phyloP scores from a whole-genome alignment of 495 filamentous ascomycete species.

The Talaromyces borbonicus region DNA sequence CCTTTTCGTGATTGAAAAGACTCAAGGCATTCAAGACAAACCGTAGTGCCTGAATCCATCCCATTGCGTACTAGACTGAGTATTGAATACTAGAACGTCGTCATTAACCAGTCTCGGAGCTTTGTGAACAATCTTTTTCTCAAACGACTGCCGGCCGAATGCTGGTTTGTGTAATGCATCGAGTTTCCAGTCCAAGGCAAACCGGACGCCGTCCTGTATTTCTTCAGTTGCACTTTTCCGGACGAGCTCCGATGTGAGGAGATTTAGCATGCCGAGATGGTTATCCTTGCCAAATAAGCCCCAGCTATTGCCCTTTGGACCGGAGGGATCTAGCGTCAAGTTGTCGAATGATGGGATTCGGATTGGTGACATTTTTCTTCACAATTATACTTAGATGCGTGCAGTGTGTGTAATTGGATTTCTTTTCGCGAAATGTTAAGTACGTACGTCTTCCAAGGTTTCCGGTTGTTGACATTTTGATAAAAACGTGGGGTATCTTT shows the following conservation, averaged over 20 bases:
- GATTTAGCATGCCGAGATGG: constrained; percentile 41
- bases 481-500: too few species aligned
- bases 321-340: constrained; percentile 34
- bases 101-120: constrained; percentile 43
- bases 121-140: constrained; percentile 26
- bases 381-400: neutral
- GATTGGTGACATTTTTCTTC: neutral
- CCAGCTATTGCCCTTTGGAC: constrained; percentile 42
- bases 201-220: constrained; percentile 42
- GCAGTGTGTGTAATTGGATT: too few species aligned
- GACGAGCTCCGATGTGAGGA: constrained; percentile 37
- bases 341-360: constrained; percentile 28
- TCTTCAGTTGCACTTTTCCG: constrained; percentile 34
- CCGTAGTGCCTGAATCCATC: constrained; percentile 47
- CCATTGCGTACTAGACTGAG: constrained; percentile 48
- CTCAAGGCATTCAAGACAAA: constrained; percentile 4
- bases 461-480: too few species aligned
- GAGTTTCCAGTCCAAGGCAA: constrained; percentile 40
- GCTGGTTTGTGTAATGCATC: constrained; percentile 18
- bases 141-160: constrained; percentile 22
- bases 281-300: constrained; percentile 36
- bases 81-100: constrained; percentile 52
- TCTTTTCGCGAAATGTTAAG: too few species aligned
- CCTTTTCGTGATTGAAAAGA: neutral
- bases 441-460: too few species aligned